Conservation (phyloP, 2,329 filamentous ascomycete species). For the Aspergillus terreus region DNA sequence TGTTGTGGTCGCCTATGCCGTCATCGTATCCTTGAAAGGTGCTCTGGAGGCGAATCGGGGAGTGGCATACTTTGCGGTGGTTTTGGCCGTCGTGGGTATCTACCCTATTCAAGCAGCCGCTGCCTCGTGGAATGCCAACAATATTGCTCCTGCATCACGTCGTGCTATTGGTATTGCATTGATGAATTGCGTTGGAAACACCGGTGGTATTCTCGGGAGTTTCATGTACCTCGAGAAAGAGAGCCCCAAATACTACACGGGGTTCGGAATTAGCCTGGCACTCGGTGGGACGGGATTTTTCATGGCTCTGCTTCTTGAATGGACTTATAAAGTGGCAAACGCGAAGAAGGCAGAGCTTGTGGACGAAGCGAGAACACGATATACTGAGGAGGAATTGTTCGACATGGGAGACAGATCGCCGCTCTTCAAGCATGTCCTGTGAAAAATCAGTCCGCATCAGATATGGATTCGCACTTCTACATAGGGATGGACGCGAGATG, state of each 20-base stretch:
- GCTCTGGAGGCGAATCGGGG: constrained; percentile 16
- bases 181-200: constrained; percentile 20
- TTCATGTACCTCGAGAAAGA: constrained; percentile 22
- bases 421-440: constrained; percentile 35
- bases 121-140: constrained; percentile 25
- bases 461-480: not conserved
- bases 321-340: constrained; percentile 19
- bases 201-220: constrained; percentile 21
- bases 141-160: constrained; percentile 20
- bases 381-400: constrained; percentile 38
- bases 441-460: not conserved
- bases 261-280: constrained; percentile 20
- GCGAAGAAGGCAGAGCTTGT: constrained; percentile 19
- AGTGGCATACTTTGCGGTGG: constrained; percentile 21
- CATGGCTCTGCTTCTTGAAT: constrained; percentile 16
- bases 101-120: constrained; percentile 26
- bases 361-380: constrained; percentile 30
- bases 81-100: constrained; percentile 21
- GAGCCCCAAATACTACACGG: constrained; percentile 18
- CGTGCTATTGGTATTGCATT: constrained; percentile 21
- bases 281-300: constrained; percentile 16
- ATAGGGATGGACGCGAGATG: not conserved
- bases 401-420: constrained; percentile 42
- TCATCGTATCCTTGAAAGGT: constrained; percentile 22
- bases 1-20: constrained; percentile 14